Conservation (phyloP, 805 yeast genomes). For the Candida mattraensis region DNA sequence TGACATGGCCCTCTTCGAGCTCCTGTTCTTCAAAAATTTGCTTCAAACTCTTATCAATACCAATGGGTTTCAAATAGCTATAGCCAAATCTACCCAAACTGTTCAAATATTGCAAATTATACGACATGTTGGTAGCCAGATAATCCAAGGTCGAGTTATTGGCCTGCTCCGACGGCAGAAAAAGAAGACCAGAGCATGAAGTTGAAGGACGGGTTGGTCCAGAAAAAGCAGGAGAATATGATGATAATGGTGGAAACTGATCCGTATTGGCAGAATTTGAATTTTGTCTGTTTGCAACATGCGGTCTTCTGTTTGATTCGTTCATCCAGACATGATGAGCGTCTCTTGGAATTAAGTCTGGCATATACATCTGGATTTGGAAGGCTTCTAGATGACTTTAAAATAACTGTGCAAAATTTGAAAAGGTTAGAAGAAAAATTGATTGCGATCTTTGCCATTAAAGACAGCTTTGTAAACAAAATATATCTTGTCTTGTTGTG, state of each 20-base stretch:
- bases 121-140: slow-evolving; percentile 23
- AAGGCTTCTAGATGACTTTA: too few relatives aligned
- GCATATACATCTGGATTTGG: slow-evolving; percentile 59
- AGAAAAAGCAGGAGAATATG: slow-evolving; percentile 49
- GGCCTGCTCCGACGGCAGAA: slow-evolving; percentile 19
- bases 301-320: slow-evolving; percentile 11
- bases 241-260: slow-evolving; percentile 52
- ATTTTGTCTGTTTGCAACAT: slow-evolving; percentile 6
- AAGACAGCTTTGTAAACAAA: too few relatives aligned
- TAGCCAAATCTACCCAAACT: slow-evolving; percentile 47
- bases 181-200: slow-evolving; percentile 28
- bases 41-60: slow-evolving; percentile 54
- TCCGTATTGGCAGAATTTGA: slow-evolving; percentile 19
- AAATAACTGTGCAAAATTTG: too few relatives aligned
- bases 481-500: too few relatives aligned
- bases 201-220: slow-evolving; percentile 29
- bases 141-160: slow-evolving; percentile 21
- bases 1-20: slow-evolving; percentile 18
- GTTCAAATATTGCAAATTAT: slow-evolving; percentile 26
- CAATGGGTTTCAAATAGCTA: slow-evolving; percentile 55
- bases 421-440: too few relatives aligned
- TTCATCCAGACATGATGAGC: slow-evolving; percentile 46
- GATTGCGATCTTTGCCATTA: too few relatives aligned
- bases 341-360: slow-evolving; percentile 45
- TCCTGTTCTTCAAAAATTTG: slow-evolving; percentile 30